Evolutionary conservation across 2,329 filamentous ascomycete genomes (phyloP).

Genomic region (Metarhizium anisopliae): DNA sequence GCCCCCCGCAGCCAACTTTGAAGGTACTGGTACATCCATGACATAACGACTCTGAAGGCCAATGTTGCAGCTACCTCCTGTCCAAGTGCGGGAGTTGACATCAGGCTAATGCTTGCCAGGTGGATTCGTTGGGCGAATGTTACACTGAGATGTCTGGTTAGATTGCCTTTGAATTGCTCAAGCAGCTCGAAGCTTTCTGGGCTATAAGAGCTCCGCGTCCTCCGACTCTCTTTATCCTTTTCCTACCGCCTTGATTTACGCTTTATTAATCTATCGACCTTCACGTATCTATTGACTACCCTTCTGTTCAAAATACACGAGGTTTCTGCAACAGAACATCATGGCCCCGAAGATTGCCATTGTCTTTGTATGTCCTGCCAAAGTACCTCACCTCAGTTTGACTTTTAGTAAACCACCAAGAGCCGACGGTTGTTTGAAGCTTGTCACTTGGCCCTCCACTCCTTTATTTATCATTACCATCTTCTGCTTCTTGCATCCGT

Average conservation of each 20-base stretch:
- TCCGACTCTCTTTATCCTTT: not conserved
- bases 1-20: too few relatives aligned
- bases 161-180: not conserved
- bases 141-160: not conserved
- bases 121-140: not conserved
- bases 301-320: not conserved
- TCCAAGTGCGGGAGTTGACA: not conserved
- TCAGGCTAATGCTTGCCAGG: not conserved
- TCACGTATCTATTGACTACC: not conserved
- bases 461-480: not conserved
- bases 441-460: not conserved
- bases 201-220: not conserved
- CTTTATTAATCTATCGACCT: not conserved
- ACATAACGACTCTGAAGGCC: too few relatives aligned
- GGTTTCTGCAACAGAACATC: conserved; percentile 20
- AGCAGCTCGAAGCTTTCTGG: not conserved
- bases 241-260: not conserved
- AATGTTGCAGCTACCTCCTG: too few relatives aligned
- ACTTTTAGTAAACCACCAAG: not conserved
- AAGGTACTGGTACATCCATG: too few relatives aligned
- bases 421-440: not conserved
- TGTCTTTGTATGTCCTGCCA: conserved; percentile 59
- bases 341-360: conserved; percentile 93
- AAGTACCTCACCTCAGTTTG: conserved; percentile 3
- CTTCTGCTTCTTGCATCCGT: not conserved